Evolutionary conservation across 352 stramenopile genomes (phyloP).

Genomic region (Phytophthora fragariaefolia): DNA sequence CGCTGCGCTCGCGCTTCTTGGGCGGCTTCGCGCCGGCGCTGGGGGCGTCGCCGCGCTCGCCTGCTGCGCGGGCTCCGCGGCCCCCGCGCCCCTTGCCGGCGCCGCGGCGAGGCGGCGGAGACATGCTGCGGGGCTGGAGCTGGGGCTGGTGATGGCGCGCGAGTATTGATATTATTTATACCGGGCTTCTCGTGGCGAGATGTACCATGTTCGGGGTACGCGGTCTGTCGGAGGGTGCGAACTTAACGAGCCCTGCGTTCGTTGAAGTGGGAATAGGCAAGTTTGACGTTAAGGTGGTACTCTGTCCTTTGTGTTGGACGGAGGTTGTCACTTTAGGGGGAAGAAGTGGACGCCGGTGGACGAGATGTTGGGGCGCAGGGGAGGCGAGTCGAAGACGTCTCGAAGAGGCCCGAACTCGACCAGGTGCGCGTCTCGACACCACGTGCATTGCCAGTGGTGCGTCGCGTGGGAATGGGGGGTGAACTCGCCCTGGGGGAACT

Average conservation of each 20-base stretch:
- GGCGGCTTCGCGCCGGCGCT: slow-evolving; percentile 5
- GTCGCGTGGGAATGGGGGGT: slow-evolving; percentile 50
- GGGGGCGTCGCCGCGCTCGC: slow-evolving; percentile 16
- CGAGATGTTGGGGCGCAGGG: slow-evolving; percentile 30
- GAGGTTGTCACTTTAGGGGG: neutral
- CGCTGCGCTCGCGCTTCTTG: slow-evolving; percentile 39
- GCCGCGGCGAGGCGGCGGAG: slow-evolving; percentile 35
- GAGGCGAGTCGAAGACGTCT: slow-evolving; percentile 29
- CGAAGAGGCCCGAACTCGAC: slow-evolving; percentile 35
- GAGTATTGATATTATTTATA: too few species aligned
- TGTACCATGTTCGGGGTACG: too few species aligned
- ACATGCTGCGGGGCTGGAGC: slow-evolving; percentile 12
- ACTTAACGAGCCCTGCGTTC: too few species aligned
- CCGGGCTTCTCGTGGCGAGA: too few species aligned
- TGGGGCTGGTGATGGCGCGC: too few species aligned
- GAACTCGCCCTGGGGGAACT: slow-evolving; percentile 54
- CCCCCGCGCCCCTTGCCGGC: slow-evolving; percentile 36
- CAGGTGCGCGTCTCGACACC: slow-evolving; percentile 47
- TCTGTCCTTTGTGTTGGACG: too few species aligned
- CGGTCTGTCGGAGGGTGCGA: too few species aligned
- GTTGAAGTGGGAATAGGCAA: neutral
- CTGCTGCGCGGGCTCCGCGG: slow-evolving; percentile 28
- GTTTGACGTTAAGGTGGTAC: too few species aligned
- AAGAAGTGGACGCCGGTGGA: slow-evolving; percentile 24
- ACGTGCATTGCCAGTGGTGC: slow-evolving; percentile 71